phyloP scores from a whole-genome alignment of 305 asterid genomes.

The Striga hermonthica region DNA sequence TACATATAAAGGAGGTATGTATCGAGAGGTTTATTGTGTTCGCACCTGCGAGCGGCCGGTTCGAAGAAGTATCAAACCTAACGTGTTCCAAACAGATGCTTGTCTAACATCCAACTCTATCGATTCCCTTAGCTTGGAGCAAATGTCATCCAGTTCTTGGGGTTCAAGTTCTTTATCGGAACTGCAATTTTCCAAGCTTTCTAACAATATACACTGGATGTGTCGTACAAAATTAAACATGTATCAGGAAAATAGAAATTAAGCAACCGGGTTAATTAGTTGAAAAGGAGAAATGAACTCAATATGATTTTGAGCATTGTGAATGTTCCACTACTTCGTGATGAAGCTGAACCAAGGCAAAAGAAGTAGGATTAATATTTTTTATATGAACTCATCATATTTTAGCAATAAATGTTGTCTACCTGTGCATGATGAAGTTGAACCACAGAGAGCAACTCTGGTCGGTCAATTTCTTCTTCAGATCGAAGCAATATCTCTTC shows the following conservation, averaged over 20 bases:
- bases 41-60: slow-evolving; percentile 87
- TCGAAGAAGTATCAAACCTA: slow-evolving; percentile 79
- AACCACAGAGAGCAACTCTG: slow-evolving; percentile 86
- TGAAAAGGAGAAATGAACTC: no score
- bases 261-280: slow-evolving; percentile 19
- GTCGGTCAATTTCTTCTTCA: slow-evolving; percentile 94
- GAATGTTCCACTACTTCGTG: slow-evolving; percentile 48
- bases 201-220: slow-evolving; percentile 80
- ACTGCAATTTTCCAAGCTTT: slow-evolving; percentile 66
- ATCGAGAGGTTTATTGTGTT: slow-evolving; percentile 27
- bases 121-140: slow-evolving; percentile 67
- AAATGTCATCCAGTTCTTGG: slow-evolving; percentile 74
- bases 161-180: slow-evolving; percentile 74
- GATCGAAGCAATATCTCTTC: slow-evolving; percentile 85
- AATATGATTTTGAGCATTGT: no score
- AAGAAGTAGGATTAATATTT: slow-evolving; percentile 13
- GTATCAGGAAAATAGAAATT: slow-evolving; percentile 16
- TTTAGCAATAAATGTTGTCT: slow-evolving; percentile 19
- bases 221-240: slow-evolving; percentile 24
- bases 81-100: slow-evolving; percentile 82
- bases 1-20: slow-evolving; percentile 19
- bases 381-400: slow-evolving; percentile 11
- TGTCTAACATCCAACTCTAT: slow-evolving; percentile 76
- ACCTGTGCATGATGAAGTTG: slow-evolving; percentile 99
- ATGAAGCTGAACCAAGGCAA: slow-evolving; percentile 67